These are phyloP conservation scores for Cicer yamashitae DNA, from an alignment of 306 rosid species.

Conservation along the genomic window DNA sequence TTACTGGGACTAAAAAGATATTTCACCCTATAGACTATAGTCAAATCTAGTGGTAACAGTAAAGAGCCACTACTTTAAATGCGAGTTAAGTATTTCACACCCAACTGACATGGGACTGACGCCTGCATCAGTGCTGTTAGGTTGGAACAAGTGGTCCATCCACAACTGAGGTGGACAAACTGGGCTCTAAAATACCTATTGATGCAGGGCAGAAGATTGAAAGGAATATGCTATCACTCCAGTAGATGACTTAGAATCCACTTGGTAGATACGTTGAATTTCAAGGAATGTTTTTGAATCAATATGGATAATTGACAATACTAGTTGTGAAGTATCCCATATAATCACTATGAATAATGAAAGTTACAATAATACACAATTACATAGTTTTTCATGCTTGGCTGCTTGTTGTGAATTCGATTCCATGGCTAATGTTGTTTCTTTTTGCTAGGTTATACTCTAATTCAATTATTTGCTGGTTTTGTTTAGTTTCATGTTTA, in stretches of 20 bases:
- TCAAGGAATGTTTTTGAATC: not conserved
- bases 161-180: conserved; percentile 27
- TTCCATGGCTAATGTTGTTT: conserved; percentile 16
- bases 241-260: conserved; percentile 1
- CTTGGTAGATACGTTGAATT: not conserved
- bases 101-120: not conserved
- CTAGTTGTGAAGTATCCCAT: conserved; percentile 5
- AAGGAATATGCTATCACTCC: conserved; percentile 12
- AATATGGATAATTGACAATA: not conserved
- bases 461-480: not conserved
- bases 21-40: not conserved
- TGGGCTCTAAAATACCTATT: not conserved
- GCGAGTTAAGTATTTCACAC: conserved; percentile 2
- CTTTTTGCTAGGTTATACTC: not conserved
- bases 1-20: not conserved
- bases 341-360: not conserved
- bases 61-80: conserved; percentile 4
- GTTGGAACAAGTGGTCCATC: conserved; percentile 7
- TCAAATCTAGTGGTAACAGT: not conserved
- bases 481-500: conserved; percentile 22
- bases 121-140: conserved; percentile 3
- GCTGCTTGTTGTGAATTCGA: conserved; percentile 16
- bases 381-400: conserved; percentile 18
- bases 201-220: not conserved
- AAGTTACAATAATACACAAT: not conserved